Evolutionary conservation across 805 yeast genomes (phyloP), one percentile per base, ranked within the genome.

Genomic region (Henningerozyma blattae): DNA sequence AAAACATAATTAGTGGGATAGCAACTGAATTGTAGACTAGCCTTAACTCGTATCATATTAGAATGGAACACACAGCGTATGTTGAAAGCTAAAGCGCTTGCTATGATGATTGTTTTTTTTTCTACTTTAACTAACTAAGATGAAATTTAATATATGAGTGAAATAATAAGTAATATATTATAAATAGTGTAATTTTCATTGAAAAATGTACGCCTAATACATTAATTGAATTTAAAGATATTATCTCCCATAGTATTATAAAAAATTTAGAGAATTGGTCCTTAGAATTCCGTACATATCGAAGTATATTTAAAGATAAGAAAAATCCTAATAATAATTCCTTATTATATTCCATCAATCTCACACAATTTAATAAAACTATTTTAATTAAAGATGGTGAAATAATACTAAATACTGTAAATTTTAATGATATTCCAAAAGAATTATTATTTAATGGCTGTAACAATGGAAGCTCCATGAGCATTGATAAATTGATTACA

Each of bases 181-280:
- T 24, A 15, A 20, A 22, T 15, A 54, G 57, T 9, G 57, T 55
- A 3, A 42, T 54, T 30, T 55, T 54, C 34, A 38, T 47, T 10
- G 60, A 55, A 34, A 45, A 41, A 30, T 54, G 58, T 4, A 48
- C 59, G 3, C 56, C 58, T 8, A 48, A 47, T 3, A 52, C 56
- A 16, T 34, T 55, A 10, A 40, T 49, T 1, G 52, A 46, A 15
- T 48, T 55, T 22, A 52, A 49, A 30, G 60, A 55, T 45, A 40
- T 42, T 4, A 37, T 54, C 8, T 43, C 57, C 2, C 47, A 46
- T 30, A 45, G 39, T 8, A 28, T 52, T 4, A 29, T 47, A 14
- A 39, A 49, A 1, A 37, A 47, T 14, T 38, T 42, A 18, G 56
- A 50, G 6, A 43, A 48, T 4, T 55, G 60, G 59, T 42, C 54